Conservation (phyloP, 306 rosid species). For the Corylus avellana region DNA sequence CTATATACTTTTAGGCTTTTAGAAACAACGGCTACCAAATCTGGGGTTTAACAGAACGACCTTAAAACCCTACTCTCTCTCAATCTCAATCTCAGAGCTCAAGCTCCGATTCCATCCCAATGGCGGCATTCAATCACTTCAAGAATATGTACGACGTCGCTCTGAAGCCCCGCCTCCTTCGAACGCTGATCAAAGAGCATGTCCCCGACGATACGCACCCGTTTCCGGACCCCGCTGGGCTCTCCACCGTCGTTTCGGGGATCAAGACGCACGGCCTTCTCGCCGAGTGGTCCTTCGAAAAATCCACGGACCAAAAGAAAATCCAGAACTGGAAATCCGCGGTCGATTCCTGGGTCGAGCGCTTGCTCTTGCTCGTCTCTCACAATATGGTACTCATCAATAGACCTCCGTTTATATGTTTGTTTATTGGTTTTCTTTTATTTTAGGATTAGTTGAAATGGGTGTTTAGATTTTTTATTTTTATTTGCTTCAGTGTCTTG, state of each 20-base stretch:
- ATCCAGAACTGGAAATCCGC: conserved; percentile 62
- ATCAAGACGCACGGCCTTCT: conserved; percentile 65
- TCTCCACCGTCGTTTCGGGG: conserved; percentile 48
- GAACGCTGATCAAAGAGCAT: conserved; percentile 46
- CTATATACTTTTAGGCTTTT: background rate
- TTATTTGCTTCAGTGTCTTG: background rate
- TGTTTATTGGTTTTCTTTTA: background rate
- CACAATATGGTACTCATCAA: conserved; percentile 48
- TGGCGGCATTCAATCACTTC: conserved; percentile 62
- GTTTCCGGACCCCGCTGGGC: conserved; percentile 38
- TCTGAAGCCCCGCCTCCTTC: conserved; percentile 71
- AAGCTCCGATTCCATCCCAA: conserved; percentile 26
- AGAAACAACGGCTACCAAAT: background rate
- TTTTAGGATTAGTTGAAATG: background rate
- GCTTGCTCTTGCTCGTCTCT: conserved; percentile 49
- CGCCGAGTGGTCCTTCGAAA: conserved; percentile 41
- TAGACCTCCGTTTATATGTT: background rate
- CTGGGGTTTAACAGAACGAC: conserved; percentile 1
- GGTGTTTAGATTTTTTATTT: background rate
- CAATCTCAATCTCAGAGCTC: conserved; percentile 9
- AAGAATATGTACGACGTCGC: conserved; percentile 65
- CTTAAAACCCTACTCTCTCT: background rate
- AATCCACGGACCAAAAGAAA: conserved; percentile 38
- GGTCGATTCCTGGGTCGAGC: conserved; percentile 67
- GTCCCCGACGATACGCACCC: conserved; percentile 49